A percentile compares a stretch with the other conserved stretches of the same genome.
Evolutionary conservation across 495 filamentous ascomycete species (phyloP).

Genomic region (Hyaloscypha finlandica): DNA sequence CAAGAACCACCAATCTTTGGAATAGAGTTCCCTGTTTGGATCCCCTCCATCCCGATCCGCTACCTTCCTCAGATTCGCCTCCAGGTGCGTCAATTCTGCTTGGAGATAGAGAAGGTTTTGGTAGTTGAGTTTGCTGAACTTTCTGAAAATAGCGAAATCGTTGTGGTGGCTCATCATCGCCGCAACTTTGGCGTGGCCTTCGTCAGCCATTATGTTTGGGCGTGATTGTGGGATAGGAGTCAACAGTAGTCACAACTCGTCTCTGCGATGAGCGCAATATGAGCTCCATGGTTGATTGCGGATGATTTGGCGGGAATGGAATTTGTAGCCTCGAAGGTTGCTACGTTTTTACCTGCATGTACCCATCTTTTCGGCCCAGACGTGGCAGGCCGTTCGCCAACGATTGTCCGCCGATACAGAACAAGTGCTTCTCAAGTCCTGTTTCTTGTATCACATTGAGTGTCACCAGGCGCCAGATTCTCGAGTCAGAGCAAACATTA

Average conservation of each 20-base stretch:
- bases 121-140: constrained; percentile 35
- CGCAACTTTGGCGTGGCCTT: constrained; percentile 6
- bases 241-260: too few relatives aligned
- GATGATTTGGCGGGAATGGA: neutral
- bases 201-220: neutral
- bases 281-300: neutral
- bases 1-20: constrained; percentile 16
- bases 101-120: constrained; percentile 40
- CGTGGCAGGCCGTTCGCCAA: neutral
- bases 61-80: constrained; percentile 29
- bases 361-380: neutral
- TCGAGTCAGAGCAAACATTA: too few relatives aligned
- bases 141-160: constrained; percentile 31
- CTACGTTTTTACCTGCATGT: neutral
- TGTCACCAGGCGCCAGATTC: too few relatives aligned
- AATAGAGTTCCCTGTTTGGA: constrained; percentile 10
- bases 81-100: constrained; percentile 34
- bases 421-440: neutral
- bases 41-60: constrained; percentile 8
- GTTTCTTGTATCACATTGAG: too few relatives aligned
- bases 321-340: neutral
- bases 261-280: neutral
- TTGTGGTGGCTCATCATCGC: constrained; percentile 10
- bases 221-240: too few relatives aligned
- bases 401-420: neutral